Conservation (phyloP, 1,139 yeast species). For the Candida freyschussii region DNA sequence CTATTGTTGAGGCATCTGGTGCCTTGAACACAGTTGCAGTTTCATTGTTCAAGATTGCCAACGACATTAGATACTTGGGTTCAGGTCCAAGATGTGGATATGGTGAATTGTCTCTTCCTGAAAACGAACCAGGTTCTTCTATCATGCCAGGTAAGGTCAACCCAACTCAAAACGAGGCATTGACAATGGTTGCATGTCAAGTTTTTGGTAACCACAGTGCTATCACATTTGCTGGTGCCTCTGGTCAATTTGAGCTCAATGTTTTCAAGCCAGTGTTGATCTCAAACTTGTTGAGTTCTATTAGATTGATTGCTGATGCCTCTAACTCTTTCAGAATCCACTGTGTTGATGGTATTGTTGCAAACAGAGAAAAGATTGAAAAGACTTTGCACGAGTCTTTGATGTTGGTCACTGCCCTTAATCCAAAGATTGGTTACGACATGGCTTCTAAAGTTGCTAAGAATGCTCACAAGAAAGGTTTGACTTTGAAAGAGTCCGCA, state of each 20-base stretch:
- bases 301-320: constrained; percentile 88
- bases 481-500: constrained; percentile 91
- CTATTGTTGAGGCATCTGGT: constrained; percentile 95
- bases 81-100: constrained; percentile 99
- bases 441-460: constrained; percentile 96
- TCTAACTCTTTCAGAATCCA: constrained; percentile 81
- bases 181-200: constrained; percentile 97
- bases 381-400: constrained; percentile 89
- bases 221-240: constrained; percentile 95
- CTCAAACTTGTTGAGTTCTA: constrained; percentile 79
- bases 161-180: constrained; percentile 98
- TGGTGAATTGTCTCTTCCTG: constrained; percentile 93
- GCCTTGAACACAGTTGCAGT: constrained; percentile 94
- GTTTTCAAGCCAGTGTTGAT: constrained; percentile 97
- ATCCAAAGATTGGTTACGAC: constrained; percentile 98
- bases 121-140: constrained; percentile 98
- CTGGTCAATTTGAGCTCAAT: constrained; percentile 97
- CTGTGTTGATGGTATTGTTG: constrained; percentile 92
- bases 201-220: constrained; percentile 95
- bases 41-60: constrained; percentile 91
- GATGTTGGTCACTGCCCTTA: constrained; percentile 97
- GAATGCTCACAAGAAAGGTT: constrained; percentile 97
- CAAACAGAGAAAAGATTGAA: constrained; percentile 81
- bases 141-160: constrained; percentile 99
- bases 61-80: constrained; percentile 96